Conservation (phyloP, 2,329 filamentous ascomycete genomes). For the Apiospora hydei region DNA sequence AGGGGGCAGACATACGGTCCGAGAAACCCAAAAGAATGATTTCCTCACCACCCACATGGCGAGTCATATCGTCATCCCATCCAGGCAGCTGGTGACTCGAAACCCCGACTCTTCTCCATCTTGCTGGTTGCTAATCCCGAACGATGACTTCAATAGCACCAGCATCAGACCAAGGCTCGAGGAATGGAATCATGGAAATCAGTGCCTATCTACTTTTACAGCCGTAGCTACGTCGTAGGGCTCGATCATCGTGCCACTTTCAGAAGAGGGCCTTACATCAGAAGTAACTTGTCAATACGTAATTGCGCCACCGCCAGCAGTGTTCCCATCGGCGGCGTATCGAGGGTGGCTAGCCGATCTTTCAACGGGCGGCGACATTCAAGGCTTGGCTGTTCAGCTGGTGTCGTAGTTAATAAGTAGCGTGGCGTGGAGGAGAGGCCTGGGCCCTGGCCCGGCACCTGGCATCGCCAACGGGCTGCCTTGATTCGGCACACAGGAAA, state of each 20-base stretch:
- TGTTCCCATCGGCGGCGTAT: not conserved
- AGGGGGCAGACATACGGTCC: not conserved
- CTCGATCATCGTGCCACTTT: not conserved
- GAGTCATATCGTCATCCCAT: conserved; percentile 12
- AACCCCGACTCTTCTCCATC: not conserved
- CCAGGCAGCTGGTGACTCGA: not conserved
- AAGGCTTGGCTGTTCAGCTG: not conserved
- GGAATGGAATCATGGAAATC: not conserved
- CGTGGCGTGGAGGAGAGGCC: not conserved
- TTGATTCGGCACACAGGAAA: not conserved
- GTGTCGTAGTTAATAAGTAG: not conserved
- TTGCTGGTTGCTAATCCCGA: not conserved
- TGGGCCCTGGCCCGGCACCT: not conserved
- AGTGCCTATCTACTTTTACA: not conserved
- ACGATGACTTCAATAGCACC: not conserved
- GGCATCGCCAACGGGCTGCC: not conserved
- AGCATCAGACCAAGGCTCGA: not conserved
- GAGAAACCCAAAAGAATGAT: not conserved
- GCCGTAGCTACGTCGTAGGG: not conserved
- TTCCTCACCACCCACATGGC: not conserved
- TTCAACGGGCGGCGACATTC: not conserved
- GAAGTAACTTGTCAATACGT: not conserved
- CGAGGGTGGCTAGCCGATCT: not conserved
- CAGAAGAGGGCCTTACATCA: not conserved
- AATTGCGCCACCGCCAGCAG: not conserved